A percentile compares a stretch with the other conserved stretches of the same genome.
phyloP scores from a whole-genome alignment of 768 basidiomycete genomes.

The Pseudohyphozyma bogoriensis region DNA sequence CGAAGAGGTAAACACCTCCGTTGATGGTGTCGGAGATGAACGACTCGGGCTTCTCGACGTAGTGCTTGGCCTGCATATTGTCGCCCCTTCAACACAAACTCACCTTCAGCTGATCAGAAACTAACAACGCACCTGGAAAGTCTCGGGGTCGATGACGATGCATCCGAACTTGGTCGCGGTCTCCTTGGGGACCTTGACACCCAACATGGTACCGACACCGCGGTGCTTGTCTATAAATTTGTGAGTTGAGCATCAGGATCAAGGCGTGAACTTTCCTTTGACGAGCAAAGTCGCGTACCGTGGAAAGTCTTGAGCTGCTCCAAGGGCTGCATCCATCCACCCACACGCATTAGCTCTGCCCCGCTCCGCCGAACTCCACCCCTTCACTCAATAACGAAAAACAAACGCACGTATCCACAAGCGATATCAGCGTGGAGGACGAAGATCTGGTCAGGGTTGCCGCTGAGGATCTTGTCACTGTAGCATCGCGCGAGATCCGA shows the following conservation, averaged over 20 bases:
- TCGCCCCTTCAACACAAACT: neutral
- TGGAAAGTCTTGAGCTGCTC: constrained; percentile 39
- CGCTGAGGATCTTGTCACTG: constrained; percentile 40
- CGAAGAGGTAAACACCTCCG: constrained; percentile 42
- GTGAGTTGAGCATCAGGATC: too few relatives aligned
- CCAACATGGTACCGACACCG: constrained; percentile 42
- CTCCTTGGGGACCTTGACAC: constrained; percentile 40
- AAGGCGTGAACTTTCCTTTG: too few relatives aligned
- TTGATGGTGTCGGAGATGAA: constrained; percentile 43
- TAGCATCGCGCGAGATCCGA: too few relatives aligned
- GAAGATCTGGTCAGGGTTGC: constrained; percentile 40
- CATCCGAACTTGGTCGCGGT: constrained; percentile 41
- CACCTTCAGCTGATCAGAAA: neutral
- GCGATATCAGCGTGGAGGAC: constrained; percentile 45
- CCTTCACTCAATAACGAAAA: neutral
- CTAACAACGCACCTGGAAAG: constrained; percentile 30
- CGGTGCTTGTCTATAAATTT: constrained; percentile 39
- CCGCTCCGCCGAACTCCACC: neutral
- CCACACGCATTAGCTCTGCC: neutral
- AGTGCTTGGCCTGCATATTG: constrained; percentile 20
- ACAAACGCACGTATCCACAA: constrained; percentile 33
- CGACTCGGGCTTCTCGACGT: constrained; percentile 43
- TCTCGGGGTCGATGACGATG: constrained; percentile 40
- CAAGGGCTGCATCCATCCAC: constrained; percentile 27
- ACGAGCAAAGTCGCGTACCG: too few relatives aligned